phyloP scores from a whole-genome alignment of 1,139 yeast species.

The Pichia norvegensis region DNA sequence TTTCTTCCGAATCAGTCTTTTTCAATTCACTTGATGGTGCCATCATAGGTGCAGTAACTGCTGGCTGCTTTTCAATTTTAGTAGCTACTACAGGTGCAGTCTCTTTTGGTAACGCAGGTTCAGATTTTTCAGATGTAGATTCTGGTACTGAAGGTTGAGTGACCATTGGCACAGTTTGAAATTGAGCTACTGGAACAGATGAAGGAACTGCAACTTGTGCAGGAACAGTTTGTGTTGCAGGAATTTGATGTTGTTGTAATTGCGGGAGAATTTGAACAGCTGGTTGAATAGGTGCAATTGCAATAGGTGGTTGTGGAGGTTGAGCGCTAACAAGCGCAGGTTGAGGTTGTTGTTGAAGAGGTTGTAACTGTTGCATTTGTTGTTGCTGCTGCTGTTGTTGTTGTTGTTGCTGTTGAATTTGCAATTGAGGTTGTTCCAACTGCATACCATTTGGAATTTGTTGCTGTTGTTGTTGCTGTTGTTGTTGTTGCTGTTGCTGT shows the following conservation, averaged over 20 bases:
- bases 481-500: conserved; percentile 26
- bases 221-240: not conserved
- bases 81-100: not conserved
- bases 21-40: not conserved
- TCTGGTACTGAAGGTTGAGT: not conserved
- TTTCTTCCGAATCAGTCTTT: not conserved
- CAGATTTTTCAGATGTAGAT: not conserved
- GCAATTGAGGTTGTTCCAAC: not conserved
- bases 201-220: not conserved
- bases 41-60: not conserved
- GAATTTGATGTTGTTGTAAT: not conserved
- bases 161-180: not conserved
- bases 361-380: not conserved
- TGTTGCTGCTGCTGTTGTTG: not conserved
- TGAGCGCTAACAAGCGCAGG: not conserved
- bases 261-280: not conserved
- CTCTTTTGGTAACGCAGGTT: not conserved
- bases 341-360: not conserved
- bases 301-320: not conserved
- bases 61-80: not conserved
- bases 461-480: conserved; percentile 18
- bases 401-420: not conserved
- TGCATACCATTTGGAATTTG: not conserved
- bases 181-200: too few species aligned
- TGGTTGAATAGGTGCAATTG: not conserved